Evolutionary conservation across 1,139 yeast species (phyloP).

Genomic region (Hanseniaspora gamundiae): DNA sequence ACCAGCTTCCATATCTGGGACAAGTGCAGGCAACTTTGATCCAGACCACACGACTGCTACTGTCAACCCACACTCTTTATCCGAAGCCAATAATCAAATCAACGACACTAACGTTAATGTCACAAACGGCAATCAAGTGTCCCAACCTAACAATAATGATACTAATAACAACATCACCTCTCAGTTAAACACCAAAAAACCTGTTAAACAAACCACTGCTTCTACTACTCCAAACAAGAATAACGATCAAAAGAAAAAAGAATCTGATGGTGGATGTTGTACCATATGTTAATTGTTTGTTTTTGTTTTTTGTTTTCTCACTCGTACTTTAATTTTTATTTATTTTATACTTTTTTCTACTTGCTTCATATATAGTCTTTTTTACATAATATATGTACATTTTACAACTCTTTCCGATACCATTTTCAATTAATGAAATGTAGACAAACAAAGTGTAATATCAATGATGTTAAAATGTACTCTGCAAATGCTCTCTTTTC

Average conservation of each 20-base stretch:
- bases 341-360: neutral
- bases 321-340: neutral
- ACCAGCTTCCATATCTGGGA: too few species aligned
- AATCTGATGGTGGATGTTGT: slow-evolving; percentile 22
- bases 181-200: neutral
- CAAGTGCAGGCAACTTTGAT: too few species aligned
- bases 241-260: slow-evolving; percentile 7
- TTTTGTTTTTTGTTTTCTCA: too few species aligned
- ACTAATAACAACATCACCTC: neutral
- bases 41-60: too few species aligned
- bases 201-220: neutral
- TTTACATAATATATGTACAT: too few species aligned
- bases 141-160: slow-evolving; percentile 2
- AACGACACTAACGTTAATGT: slow-evolving; percentile 2
- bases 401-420: too few species aligned
- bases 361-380: too few species aligned
- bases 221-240: neutral
- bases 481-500: slow-evolving; percentile 86
- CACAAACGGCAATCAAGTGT: slow-evolving; percentile 4
- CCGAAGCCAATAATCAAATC: neutral
- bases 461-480: slow-evolving; percentile 73
- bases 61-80: too few species aligned
- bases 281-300: slow-evolving; percentile 10
- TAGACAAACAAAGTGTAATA: slow-evolving; percentile 76
- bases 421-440: slow-evolving; percentile 88